A percentile compares a stretch with the other conserved stretches of the same genome.
Evolutionary conservation across 1,284 basidiomycete species (phyloP).

Genomic region (Cystobasidiaceae sp.): DNA sequence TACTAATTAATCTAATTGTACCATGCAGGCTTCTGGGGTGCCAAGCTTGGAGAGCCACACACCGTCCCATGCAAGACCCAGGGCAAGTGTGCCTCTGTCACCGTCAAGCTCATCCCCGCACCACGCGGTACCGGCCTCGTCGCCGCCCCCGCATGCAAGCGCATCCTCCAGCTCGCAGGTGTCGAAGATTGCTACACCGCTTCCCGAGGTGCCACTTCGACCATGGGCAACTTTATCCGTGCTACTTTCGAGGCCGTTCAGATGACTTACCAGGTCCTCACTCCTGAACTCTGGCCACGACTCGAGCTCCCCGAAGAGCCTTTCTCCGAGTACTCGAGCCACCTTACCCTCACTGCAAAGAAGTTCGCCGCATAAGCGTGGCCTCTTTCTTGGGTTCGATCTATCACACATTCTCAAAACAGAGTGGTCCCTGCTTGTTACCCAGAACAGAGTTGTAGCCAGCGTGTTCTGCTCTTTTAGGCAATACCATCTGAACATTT

Average conservation of each 20-base stretch:
- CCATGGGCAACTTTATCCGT: conserved; percentile 99
- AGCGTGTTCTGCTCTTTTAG: too few species aligned
- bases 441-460: too few species aligned
- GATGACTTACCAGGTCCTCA: conserved; percentile 95
- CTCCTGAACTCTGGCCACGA: conserved; percentile 94
- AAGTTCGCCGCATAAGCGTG: conserved; percentile 51
- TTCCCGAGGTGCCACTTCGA: conserved; percentile 95
- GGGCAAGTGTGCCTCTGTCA: conserved; percentile 98
- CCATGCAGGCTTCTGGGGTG: conserved; percentile 77
- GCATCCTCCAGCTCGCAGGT: conserved; percentile 95
- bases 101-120: conserved; percentile 98
- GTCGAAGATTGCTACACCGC: conserved; percentile 91
- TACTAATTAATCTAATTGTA: neutral
- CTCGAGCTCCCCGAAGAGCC: conserved; percentile 84
- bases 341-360: conserved; percentile 72
- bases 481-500: too few species aligned
- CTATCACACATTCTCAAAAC: too few species aligned
- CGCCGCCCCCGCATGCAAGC: conserved; percentile 94
- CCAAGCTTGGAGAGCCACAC: conserved; percentile 95
- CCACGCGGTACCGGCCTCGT: conserved; percentile 98
- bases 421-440: too few species aligned
- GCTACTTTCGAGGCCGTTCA: conserved; percentile 96
- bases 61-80: conserved; percentile 98
- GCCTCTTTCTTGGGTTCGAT: too few species aligned
- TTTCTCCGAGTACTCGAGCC: conserved; percentile 88